These are phyloP conservation scores for Wickerhamiella shivajii DNA, from an alignment of 805 yeast genomes.

Conservation along the genomic window DNA sequence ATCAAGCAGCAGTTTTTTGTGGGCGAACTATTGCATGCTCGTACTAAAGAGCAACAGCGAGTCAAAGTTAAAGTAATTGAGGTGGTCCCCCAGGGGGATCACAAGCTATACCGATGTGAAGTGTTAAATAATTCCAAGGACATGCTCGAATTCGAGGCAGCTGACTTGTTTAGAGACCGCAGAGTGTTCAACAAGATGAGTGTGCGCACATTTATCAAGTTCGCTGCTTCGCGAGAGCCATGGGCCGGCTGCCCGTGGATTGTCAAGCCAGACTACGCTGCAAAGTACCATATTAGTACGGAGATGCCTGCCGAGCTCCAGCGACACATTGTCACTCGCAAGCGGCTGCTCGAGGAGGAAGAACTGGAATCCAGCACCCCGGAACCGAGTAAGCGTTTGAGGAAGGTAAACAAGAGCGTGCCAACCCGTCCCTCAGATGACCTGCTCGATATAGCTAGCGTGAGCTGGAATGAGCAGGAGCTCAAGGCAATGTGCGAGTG, in stretches of 20 bases:
- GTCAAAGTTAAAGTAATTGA: constrained; percentile 58
- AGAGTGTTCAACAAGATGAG: constrained; percentile 79
- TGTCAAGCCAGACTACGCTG: constrained; percentile 63
- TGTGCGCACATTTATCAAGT: constrained; percentile 75
- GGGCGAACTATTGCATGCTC: constrained; percentile 68
- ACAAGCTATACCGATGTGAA: constrained; percentile 43
- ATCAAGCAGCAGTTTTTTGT: constrained; percentile 81
- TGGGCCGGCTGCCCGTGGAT: constrained; percentile 95
- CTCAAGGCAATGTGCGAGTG: constrained; percentile 13
- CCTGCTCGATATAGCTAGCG: not conserved
- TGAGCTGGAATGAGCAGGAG: not conserved
- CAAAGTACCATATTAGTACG: constrained; percentile 40
- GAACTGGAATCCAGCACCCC: not conserved
- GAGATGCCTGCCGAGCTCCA: constrained; percentile 12
- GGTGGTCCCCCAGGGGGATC: constrained; percentile 35
- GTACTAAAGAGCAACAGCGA: constrained; percentile 28
- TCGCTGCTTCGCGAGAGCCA: constrained; percentile 59
- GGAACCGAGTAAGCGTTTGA: too few relatives aligned
- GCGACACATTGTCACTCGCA: constrained; percentile 1
- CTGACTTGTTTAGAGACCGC: constrained; percentile 63
- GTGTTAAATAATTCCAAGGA: constrained; percentile 33
- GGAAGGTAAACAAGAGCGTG: too few relatives aligned
- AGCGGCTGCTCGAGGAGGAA: not conserved
- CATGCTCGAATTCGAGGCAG: constrained; percentile 57
- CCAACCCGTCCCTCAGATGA: not conserved